Conservation (phyloP, 768 basidiomycete genomes). For the Antrodiella citrinella region DNA sequence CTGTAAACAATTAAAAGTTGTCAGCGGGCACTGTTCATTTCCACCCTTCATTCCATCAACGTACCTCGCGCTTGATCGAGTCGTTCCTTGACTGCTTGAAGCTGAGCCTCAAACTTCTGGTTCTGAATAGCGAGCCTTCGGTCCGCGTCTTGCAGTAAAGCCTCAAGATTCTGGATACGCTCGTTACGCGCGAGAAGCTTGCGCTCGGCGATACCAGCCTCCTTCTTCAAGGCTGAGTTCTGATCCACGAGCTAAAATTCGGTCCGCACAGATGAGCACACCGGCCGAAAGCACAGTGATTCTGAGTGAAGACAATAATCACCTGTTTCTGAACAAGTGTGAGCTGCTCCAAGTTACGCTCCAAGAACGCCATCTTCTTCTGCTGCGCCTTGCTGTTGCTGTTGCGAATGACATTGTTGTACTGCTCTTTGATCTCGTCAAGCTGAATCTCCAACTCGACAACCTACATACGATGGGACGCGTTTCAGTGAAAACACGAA, state of each 20-base stretch:
- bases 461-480: constrained; percentile 44
- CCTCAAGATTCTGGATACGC: constrained; percentile 94
- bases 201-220: constrained; percentile 93
- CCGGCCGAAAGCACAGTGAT: constrained; percentile 1
- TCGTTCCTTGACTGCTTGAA: constrained; percentile 87
- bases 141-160: constrained; percentile 88
- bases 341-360: constrained; percentile 92
- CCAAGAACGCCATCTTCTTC: constrained; percentile 98
- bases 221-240: constrained; percentile 94
- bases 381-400: constrained; percentile 98
- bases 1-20: constrained; percentile 27
- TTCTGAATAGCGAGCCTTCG: constrained; percentile 87
- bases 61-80: constrained; percentile 88
- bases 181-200: constrained; percentile 95
- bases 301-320: constrained; percentile 1
- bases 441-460: constrained; percentile 98
- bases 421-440: constrained; percentile 98
- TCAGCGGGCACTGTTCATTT: neutral
- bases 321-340: constrained; percentile 97
- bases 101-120: constrained; percentile 89
- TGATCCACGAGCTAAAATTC: constrained; percentile 85
- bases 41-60: constrained; percentile 15
- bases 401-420: constrained; percentile 96
- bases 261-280: constrained; percentile 12
- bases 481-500: neutral